These are phyloP conservation scores for Pythium rishiriense DNA, from an alignment of 352 stramenopile species.

Conservation along the genomic window DNA sequence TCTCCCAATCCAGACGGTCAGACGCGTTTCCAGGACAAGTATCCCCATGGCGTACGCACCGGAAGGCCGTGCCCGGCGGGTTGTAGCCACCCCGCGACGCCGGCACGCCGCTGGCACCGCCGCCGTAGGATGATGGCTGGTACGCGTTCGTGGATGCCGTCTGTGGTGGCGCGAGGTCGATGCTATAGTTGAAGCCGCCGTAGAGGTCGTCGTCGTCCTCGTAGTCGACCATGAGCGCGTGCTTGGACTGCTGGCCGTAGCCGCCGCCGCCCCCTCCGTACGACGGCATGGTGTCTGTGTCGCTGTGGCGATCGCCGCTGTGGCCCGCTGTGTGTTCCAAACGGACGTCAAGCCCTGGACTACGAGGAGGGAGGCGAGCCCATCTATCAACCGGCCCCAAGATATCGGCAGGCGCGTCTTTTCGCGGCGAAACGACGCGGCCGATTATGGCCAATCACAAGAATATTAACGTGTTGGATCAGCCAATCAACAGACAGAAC, in stretches of 20 bases:
- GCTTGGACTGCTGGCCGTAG: constrained; percentile 55
- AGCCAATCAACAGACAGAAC: not conserved
- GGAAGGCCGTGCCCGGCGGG: constrained; percentile 68
- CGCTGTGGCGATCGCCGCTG: too few relatives aligned
- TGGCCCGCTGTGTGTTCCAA: too few relatives aligned
- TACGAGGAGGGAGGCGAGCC: too few relatives aligned
- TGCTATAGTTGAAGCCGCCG: constrained; percentile 90
- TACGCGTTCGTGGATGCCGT: constrained; percentile 62
- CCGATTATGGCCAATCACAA: not conserved
- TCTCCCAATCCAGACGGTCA: too few relatives aligned
- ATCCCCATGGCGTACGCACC: too few relatives aligned
- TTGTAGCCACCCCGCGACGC: constrained; percentile 65
- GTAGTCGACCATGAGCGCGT: constrained; percentile 64
- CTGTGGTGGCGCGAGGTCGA: constrained; percentile 75
- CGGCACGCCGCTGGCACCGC: constrained; percentile 26
- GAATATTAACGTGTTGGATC: not conserved
- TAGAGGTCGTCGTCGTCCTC: constrained; percentile 90
- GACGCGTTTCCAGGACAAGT: too few relatives aligned
- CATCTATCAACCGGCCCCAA: not conserved
- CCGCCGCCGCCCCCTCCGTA: constrained; percentile 37
- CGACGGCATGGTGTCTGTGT: constrained; percentile 18
- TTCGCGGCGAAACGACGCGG: constrained; percentile 9
- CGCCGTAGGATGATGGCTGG: constrained; percentile 61
- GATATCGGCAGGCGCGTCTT: not conserved
- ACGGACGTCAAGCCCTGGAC: too few relatives aligned